Percentiles rank a stretch among this genome's conserved stretches.
Conservation (phyloP, 805 yeast genomes). For the Barnettozyma siamensis region DNA sequence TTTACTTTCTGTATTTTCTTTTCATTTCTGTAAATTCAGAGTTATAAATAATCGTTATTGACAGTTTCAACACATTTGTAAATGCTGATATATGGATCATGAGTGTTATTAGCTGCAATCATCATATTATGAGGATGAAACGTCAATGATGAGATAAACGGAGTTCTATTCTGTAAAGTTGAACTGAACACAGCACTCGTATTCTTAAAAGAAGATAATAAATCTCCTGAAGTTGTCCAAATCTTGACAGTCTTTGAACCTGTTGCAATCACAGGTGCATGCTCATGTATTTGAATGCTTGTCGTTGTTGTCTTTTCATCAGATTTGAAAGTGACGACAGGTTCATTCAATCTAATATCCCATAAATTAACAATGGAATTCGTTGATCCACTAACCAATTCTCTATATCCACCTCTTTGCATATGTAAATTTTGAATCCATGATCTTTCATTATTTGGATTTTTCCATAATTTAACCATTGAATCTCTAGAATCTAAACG, state of each 20-base stretch:
- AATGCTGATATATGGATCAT: constrained; percentile 64
- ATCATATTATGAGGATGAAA: constrained; percentile 95
- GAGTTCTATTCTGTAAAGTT: constrained; percentile 24
- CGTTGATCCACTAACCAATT: constrained; percentile 73
- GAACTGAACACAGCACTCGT: constrained; percentile 25
- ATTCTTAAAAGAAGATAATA: constrained; percentile 54
- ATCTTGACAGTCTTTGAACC: constrained; percentile 75
- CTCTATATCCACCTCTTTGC: constrained; percentile 96
- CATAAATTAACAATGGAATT: constrained; percentile 83
- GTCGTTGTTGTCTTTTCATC: constrained; percentile 40
- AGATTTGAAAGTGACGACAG: constrained; percentile 64
- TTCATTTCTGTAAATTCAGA: too few species aligned
- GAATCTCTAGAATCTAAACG: constrained; percentile 80
- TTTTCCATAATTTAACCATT: constrained; percentile 78
- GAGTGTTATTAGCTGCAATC: constrained; percentile 79
- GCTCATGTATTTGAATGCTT: constrained; percentile 83
- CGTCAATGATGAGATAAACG: constrained; percentile 57
- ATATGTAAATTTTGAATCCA: constrained; percentile 77
- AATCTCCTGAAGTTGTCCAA: constrained; percentile 82
- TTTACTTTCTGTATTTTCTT: too few species aligned
- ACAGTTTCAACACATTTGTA: constrained; percentile 43
- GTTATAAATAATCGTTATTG: constrained; percentile 5
- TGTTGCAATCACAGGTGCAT: constrained; percentile 90
- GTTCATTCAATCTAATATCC: constrained; percentile 77
- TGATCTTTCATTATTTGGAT: constrained; percentile 36